Conservation (phyloP, 257 asterid species). For the Ocimum tenuiflorum region DNA sequence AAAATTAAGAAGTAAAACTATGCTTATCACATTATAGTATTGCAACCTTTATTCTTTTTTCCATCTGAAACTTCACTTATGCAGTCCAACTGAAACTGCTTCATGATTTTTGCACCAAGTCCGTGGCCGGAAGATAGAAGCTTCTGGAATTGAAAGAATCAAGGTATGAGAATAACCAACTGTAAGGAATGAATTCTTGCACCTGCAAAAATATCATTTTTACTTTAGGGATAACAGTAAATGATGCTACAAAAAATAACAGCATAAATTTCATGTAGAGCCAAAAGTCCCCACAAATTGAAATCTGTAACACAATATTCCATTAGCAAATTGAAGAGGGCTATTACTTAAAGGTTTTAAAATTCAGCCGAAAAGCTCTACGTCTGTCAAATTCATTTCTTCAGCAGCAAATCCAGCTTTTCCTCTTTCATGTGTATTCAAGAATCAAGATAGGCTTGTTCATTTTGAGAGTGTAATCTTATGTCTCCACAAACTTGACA, state of each 20-base stretch:
- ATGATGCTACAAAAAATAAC: no score
- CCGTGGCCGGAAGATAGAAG: slow-evolving; percentile 58
- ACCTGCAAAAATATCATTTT: no score
- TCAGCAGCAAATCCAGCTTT: background rate
- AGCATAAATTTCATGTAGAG: no score
- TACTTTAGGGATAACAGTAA: no score
- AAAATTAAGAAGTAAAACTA: background rate
- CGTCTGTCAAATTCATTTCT: background rate
- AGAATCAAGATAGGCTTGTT: background rate
- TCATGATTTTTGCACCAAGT: slow-evolving; percentile 57
- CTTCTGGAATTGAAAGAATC: slow-evolving; percentile 56
- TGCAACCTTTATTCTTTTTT: slow-evolving; percentile 15
- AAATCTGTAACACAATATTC: no score
- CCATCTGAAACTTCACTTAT: slow-evolving; percentile 21
- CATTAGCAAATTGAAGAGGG: no score
- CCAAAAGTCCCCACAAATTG: no score
- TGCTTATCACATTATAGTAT: no score
- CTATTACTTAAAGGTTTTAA: slow-evolving; percentile 54
- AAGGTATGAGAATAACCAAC: slow-evolving; percentile 36
- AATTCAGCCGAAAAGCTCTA: slow-evolving; percentile 52
- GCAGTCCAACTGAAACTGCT: slow-evolving; percentile 50
- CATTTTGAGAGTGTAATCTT: background rate
- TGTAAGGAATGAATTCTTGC: no score
- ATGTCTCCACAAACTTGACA: background rate
- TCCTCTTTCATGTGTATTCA: background rate